phyloP scores from a whole-genome alignment of 805 yeast species.

The Candida patagonica region DNA sequence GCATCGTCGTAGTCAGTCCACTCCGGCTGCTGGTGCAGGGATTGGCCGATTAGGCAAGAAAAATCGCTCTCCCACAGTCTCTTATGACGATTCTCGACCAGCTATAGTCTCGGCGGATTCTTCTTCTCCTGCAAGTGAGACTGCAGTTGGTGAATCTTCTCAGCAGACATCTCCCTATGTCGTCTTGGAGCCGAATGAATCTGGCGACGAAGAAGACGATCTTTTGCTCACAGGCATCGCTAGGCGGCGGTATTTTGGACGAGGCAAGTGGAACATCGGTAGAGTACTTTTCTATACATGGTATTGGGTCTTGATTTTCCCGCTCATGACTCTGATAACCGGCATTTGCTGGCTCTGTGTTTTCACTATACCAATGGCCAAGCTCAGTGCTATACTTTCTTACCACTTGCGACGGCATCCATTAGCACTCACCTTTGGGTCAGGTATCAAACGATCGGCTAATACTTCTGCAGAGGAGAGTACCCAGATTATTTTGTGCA shows the following conservation, averaged over 20 bases:
- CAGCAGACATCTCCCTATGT: neutral
- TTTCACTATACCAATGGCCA: conserved; percentile 90
- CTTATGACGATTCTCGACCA: neutral
- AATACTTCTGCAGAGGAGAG: conserved; percentile 30
- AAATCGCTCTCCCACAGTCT: neutral
- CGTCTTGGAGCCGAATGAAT: conserved; percentile 1
- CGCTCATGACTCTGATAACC: conserved; percentile 48
- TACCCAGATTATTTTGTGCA: conserved; percentile 60
- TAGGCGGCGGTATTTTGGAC: conserved; percentile 60
- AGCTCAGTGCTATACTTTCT: conserved; percentile 56
- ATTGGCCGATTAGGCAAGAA: neutral
- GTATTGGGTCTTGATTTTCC: conserved; percentile 63
- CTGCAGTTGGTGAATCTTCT: conserved; percentile 1
- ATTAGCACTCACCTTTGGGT: conserved; percentile 69
- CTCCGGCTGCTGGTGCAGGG: neutral
- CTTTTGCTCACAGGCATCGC: conserved; percentile 2
- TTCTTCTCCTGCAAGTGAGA: neutral
- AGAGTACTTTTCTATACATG: conserved; percentile 64
- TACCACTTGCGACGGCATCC: conserved; percentile 86
- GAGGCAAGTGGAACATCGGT: conserved; percentile 87
- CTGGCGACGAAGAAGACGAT: conserved; percentile 6
- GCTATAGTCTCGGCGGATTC: neutral
- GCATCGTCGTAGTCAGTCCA: neutral
- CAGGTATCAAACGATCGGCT: conserved; percentile 30
- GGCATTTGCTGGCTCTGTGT: conserved; percentile 71